A percentile compares a stretch with the other conserved stretches of the same genome.
These are phyloP conservation scores for Ceratocystis ficicola DNA, from an alignment of 2,329 filamentous ascomycete species.

Conservation along the genomic window DNA sequence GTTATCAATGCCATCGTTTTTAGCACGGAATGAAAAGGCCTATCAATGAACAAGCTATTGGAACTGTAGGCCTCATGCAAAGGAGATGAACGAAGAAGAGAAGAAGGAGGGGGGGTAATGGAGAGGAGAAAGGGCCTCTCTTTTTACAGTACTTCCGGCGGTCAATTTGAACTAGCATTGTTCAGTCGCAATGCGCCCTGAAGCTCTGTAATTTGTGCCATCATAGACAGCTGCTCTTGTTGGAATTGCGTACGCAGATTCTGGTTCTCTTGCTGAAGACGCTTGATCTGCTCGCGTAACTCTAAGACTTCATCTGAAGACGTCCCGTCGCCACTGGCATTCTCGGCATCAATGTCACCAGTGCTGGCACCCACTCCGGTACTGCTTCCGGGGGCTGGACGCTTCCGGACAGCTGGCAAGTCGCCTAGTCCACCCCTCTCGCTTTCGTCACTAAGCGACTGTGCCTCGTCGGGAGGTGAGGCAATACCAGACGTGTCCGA, in stretches of 20 bases:
- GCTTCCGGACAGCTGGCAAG: constrained; percentile 13
- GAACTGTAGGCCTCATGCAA: not conserved
- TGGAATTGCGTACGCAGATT: constrained; percentile 43
- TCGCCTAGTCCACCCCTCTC: constrained; percentile 28
- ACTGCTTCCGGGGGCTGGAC: not conserved
- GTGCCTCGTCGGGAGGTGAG: constrained; percentile 29
- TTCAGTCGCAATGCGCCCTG: constrained; percentile 33
- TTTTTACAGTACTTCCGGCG: constrained; percentile 12
- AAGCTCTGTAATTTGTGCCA: constrained; percentile 38
- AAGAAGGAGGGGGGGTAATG: not conserved
- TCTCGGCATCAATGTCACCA: not conserved
- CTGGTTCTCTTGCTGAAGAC: constrained; percentile 52
- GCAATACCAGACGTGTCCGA: constrained; percentile 46
- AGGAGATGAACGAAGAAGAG: not conserved
- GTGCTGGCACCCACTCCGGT: not conserved
- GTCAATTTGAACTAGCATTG: constrained; percentile 22
- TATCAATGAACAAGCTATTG: not conserved
- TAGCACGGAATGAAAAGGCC: not conserved
- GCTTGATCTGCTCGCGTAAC: constrained; percentile 53
- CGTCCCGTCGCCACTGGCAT: not conserved
- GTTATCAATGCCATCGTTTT: not conserved
- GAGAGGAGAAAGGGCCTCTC: constrained; percentile 24
- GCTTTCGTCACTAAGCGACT: constrained; percentile 37
- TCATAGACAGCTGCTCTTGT: constrained; percentile 38
- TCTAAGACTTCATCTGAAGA: constrained; percentile 38